Conservation (phyloP, 164 flowering plant genomes). For the Stephania japonica region DNA sequence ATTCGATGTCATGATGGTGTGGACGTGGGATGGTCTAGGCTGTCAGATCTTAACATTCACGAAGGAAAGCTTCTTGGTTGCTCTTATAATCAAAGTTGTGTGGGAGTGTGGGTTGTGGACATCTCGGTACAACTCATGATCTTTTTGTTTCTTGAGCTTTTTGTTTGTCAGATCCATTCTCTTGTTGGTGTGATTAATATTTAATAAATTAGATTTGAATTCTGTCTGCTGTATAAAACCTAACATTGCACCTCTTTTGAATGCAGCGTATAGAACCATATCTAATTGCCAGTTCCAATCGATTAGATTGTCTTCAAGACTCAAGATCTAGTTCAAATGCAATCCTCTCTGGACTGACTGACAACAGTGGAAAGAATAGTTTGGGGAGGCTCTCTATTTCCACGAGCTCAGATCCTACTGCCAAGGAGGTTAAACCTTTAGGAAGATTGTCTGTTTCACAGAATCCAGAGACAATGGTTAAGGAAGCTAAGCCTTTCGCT, state of each 20-base stretch:
- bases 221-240: slow-evolving; percentile 7
- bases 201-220: slow-evolving; percentile 5
- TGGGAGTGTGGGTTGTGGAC: slow-evolving; percentile 99
- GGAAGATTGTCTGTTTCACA: slow-evolving; percentile 54
- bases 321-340: slow-evolving; percentile 50
- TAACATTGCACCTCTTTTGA: slow-evolving; percentile 15
- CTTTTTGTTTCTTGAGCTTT: background rate
- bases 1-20: slow-evolving; percentile 83
- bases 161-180: background rate
- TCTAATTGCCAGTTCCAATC: slow-evolving; percentile 32
- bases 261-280: slow-evolving; percentile 84
- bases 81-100: slow-evolving; percentile 97
- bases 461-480: slow-evolving; percentile 43
- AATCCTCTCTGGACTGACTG: slow-evolving; percentile 42
- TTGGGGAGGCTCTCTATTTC: slow-evolving; percentile 62
- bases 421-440: slow-evolving; percentile 58
- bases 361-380: slow-evolving; percentile 53
- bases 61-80: slow-evolving; percentile 99
- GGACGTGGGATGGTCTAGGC: slow-evolving; percentile 97
- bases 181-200: slow-evolving; percentile 2
- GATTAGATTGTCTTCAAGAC: slow-evolving; percentile 46
- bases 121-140: slow-evolving; percentile 54
- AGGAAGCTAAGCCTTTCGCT: slow-evolving; percentile 49
- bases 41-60: slow-evolving; percentile 88
- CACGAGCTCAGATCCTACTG: slow-evolving; percentile 48